Evolutionary conservation across 306 rosid species (phyloP).

Genomic region (Canavalia gladiata): DNA sequence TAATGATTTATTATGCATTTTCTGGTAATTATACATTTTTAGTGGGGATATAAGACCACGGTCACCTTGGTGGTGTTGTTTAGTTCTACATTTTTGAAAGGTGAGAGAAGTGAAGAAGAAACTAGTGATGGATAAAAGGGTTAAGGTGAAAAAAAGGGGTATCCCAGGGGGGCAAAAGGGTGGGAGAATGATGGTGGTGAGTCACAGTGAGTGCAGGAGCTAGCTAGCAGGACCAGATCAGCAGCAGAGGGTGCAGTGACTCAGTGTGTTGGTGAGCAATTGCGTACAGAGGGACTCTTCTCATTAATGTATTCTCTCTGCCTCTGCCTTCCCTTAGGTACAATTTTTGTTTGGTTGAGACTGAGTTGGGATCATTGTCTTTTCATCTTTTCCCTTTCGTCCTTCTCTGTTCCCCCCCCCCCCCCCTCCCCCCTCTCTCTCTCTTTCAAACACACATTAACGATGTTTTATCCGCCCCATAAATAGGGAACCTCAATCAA

Average conservation of each 20-base stretch:
- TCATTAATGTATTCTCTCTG: constrained; percentile 54
- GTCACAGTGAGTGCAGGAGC: constrained; percentile 41
- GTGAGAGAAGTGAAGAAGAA: not conserved
- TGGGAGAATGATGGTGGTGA: constrained; percentile 48
- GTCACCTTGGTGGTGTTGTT: not conserved
- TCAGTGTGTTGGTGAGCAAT: constrained; percentile 76
- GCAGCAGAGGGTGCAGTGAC: constrained; percentile 52
- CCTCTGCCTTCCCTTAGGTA: constrained; percentile 26
- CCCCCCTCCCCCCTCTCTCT: too few relatives aligned
- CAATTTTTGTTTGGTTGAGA: constrained; percentile 23
- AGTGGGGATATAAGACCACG: too few relatives aligned
- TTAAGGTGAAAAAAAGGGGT: not conserved
- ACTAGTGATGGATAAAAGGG: not conserved
- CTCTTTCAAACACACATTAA: constrained; percentile 5
- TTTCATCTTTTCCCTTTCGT: constrained; percentile 41
- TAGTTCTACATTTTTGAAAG: not conserved
- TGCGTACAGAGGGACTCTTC: constrained; percentile 62
- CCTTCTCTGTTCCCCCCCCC: not conserved
- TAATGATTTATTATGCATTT: too few relatives aligned
- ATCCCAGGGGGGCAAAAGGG: constrained; percentile 54
- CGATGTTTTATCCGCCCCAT: constrained; percentile 7
- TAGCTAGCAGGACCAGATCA: constrained; percentile 35
- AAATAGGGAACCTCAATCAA: constrained; percentile 8
- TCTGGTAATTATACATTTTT: too few relatives aligned
- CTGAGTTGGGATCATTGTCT: constrained; percentile 46